These are phyloP conservation scores for Lobulomyces angularis DNA, from an alignment of 192 early-diverging fungal genomes.

Conservation along the genomic window DNA sequence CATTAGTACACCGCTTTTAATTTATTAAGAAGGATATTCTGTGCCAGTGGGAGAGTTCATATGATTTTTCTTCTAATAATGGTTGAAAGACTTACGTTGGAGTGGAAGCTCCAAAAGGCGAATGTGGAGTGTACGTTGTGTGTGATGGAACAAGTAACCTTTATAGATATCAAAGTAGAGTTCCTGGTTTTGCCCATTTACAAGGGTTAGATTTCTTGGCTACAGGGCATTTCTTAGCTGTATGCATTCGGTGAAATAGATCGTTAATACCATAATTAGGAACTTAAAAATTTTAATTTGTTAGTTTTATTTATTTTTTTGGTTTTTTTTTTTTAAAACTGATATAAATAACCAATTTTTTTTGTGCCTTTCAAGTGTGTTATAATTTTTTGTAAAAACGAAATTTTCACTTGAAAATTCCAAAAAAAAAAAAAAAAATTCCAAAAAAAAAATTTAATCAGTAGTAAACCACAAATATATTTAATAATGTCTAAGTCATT, in stretches of 20 bases:
- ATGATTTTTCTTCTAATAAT: neutral
- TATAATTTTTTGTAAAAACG: too few relatives aligned
- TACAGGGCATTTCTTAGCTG: constrained; percentile 83
- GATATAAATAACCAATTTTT: too few relatives aligned
- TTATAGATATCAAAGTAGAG: constrained; percentile 94
- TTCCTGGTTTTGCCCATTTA: constrained; percentile 91
- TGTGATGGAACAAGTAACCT: constrained; percentile 87
- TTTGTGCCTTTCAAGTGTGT: too few relatives aligned
- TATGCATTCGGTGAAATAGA: constrained; percentile 93
- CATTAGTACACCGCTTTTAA: constrained; percentile 97
- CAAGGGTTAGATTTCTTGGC: constrained; percentile 80
- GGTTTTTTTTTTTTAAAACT: neutral
- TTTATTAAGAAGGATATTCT: constrained; percentile 95
- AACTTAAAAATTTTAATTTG: neutral
- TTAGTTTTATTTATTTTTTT: neutral
- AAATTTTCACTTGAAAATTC: too few relatives aligned
- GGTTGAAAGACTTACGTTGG: constrained; percentile 72
- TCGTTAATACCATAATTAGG: too few relatives aligned
- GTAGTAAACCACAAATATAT: too few relatives aligned
- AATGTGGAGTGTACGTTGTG: constrained; percentile 91
- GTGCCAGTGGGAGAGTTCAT: constrained; percentile 78
- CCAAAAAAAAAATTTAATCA: too few relatives aligned
- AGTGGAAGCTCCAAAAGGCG: constrained; percentile 97
- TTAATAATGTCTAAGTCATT: too few relatives aligned
- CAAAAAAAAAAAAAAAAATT: too few relatives aligned